Evolutionary conservation across 1,139 yeast genomes (phyloP).

Genomic region (Saccharomycopsis crataegensis): DNA sequence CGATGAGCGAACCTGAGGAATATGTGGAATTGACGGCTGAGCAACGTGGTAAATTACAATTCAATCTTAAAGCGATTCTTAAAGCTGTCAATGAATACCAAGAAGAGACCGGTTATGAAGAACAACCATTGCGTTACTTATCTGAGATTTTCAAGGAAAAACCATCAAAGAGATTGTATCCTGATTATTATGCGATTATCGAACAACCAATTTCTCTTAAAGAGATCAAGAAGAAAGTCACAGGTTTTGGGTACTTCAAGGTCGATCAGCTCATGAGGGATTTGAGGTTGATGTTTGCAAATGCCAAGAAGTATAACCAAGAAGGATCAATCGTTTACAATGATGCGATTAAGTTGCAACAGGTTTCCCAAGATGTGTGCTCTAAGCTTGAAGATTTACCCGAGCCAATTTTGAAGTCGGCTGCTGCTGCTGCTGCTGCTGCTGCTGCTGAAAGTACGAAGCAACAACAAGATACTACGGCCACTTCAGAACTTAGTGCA

Average conservation of each 20-base stretch:
- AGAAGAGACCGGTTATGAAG: conserved; percentile 35
- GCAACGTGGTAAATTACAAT: conserved; percentile 37
- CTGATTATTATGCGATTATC: conserved; percentile 80
- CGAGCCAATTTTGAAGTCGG: neutral
- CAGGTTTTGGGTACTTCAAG: conserved; percentile 42
- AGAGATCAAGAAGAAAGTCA: conserved; percentile 53
- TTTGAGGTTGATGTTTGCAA: conserved; percentile 67
- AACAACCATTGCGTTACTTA: conserved; percentile 30
- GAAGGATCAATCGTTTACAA: conserved; percentile 78
- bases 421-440: neutral
- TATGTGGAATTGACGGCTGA: conserved; percentile 32
- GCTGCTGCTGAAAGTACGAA: neutral
- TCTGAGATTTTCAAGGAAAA: conserved; percentile 59
- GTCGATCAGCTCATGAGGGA: conserved; percentile 63
- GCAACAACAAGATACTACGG: neutral
- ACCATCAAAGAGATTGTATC: conserved; percentile 69
- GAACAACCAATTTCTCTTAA: conserved; percentile 78
- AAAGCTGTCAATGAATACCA: conserved; percentile 36
- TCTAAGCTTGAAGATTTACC: neutral
- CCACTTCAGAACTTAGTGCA: neutral
- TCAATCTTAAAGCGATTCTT: conserved; percentile 37
- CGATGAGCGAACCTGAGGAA: conserved; percentile 25
- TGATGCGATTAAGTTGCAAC: conserved; percentile 67
- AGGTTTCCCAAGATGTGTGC: conserved; percentile 29
- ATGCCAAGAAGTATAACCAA: conserved; percentile 83